Percentiles rank a stretch among this genome's conserved stretches.
Evolutionary conservation across 2,329 filamentous ascomycete genomes (phyloP).

Genomic region (Nigrograna mackinnonii): DNA sequence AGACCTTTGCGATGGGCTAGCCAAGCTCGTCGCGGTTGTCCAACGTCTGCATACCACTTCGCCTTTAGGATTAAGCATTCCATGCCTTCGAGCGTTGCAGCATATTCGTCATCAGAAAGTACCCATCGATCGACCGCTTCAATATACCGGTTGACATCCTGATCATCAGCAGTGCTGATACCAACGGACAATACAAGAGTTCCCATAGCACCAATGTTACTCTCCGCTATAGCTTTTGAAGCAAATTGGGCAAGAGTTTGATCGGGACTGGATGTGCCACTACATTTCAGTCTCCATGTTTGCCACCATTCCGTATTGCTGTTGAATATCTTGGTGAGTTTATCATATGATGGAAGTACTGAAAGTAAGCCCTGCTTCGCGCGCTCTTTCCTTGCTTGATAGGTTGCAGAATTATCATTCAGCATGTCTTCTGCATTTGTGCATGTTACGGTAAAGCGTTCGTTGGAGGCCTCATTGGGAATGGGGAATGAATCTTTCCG

Average conservation of each 20-base stretch:
- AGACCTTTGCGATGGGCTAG: conserved; percentile 54
- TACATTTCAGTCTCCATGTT: conserved; percentile 46
- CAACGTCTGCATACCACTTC: conserved; percentile 59
- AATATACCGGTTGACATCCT: conserved; percentile 51
- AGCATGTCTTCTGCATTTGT: conserved; percentile 31
- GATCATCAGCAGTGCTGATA: conserved; percentile 37
- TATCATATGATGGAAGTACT: conserved; percentile 37
- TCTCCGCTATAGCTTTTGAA: conserved; percentile 49
- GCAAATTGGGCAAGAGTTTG: conserved; percentile 45
- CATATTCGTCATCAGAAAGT: conserved; percentile 53
- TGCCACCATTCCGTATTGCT: conserved; percentile 47
- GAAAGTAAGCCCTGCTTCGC: conserved; percentile 39
- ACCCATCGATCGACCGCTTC: conserved; percentile 53
- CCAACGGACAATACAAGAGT: conserved; percentile 41
- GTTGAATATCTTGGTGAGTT: conserved; percentile 35
- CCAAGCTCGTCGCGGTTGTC: conserved; percentile 60
- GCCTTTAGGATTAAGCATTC: conserved; percentile 56
- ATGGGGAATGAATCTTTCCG: conserved; percentile 21
- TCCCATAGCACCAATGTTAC: conserved; percentile 42
- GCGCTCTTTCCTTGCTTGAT: conserved; percentile 36
- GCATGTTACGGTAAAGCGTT: conserved; percentile 34
- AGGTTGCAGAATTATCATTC: conserved; percentile 16
- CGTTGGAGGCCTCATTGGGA: conserved; percentile 10
- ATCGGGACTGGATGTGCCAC: conserved; percentile 44
- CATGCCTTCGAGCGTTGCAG: conserved; percentile 55